Evolutionary conservation across 1,139 yeast species (phyloP), one percentile per base, ranked within the genome.

Genomic region (Zygosaccharomyces pseudobailii): DNA sequence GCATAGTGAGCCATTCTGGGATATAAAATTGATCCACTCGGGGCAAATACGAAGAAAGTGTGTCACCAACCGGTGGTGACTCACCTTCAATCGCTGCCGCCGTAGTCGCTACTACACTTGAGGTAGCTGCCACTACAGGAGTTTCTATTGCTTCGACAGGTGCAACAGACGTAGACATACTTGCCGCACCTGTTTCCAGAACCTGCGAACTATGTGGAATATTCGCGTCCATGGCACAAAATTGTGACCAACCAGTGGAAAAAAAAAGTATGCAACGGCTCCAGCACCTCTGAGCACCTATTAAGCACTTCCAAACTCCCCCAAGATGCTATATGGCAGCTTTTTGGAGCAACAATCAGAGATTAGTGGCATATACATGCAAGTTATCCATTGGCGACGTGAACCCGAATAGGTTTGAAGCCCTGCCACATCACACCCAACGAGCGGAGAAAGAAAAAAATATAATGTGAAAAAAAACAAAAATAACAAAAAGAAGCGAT

Each of bases 1-100:
- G 72, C 58, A 71, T 62, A 1, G 74, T 70, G 20, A 71, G 56
- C 74, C 75, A 71, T 53, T 71, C 74, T 6, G 75, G 75, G 19
- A 71, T 60, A 51, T 70, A 70, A 55, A 70, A 70, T 57, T 70
- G 73, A 53, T 71, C 71, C 36, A 70, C 61, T 36, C 59, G 54
- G 4, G 69, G 68, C 31, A 65, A 46, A 45, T 65, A 66, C 8
- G 66, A 56, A 4, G 56, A 43, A 25, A 61, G 37, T 3, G 63
- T 51, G 42, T 57, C 61, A 13, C 52, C 52, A 20, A 42, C 43
- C 21, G 47, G 30, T 10, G 37, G 42, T 19, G 40, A 38, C 27
- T 30, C 30, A 19, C 28, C 52, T 25, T 30, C 30, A 6, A 43
- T 6, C 19, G 6, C 40, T 25, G 40, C 40, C 20, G 40, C 33